These are phyloP conservation scores for Trichoderma harzianum DNA, from an alignment of 2,329 filamentous ascomycete genomes.

Conservation along the genomic window DNA sequence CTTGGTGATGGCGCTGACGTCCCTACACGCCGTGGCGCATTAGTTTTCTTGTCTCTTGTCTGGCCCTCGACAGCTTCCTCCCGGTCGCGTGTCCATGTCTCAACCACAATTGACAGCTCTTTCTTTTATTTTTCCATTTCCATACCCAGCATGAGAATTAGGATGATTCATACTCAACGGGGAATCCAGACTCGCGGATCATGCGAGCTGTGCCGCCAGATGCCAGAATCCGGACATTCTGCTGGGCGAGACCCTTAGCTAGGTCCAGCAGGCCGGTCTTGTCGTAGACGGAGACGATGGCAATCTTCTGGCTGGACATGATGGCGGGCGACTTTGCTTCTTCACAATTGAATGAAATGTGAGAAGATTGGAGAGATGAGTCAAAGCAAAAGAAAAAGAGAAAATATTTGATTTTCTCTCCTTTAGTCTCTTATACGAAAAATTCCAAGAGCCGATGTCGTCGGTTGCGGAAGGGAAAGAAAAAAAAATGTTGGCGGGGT, in stretches of 20 bases:
- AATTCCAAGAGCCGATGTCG: constrained; percentile 4
- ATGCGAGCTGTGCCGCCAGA: constrained; percentile 94
- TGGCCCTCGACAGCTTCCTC: background rate
- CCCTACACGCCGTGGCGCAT: constrained; percentile 49
- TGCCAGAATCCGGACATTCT: constrained; percentile 88
- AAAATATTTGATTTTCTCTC: background rate
- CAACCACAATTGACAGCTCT: background rate
- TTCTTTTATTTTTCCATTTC: background rate
- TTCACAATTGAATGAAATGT: background rate
- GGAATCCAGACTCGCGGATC: constrained; percentile 94
- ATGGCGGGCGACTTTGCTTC: constrained; percentile 20
- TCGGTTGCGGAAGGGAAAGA: background rate
- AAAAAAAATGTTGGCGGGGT: constrained; percentile 21
- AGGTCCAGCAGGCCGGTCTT: constrained; percentile 94
- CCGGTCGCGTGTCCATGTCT: background rate
- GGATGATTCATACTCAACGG: constrained; percentile 70
- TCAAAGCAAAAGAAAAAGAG: background rate
- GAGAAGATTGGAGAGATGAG: background rate
- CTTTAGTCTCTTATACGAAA: constrained; percentile 1
- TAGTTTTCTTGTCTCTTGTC: constrained; percentile 13
- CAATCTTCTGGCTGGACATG: constrained; percentile 57
- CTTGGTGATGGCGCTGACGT: constrained; percentile 95
- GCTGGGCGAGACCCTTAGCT: constrained; percentile 82
- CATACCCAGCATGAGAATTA: background rate
- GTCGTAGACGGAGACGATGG: constrained; percentile 97